These are phyloP conservation scores for Taphrina communis DNA, from an alignment of 1,139 yeast genomes.

Conservation along the genomic window DNA sequence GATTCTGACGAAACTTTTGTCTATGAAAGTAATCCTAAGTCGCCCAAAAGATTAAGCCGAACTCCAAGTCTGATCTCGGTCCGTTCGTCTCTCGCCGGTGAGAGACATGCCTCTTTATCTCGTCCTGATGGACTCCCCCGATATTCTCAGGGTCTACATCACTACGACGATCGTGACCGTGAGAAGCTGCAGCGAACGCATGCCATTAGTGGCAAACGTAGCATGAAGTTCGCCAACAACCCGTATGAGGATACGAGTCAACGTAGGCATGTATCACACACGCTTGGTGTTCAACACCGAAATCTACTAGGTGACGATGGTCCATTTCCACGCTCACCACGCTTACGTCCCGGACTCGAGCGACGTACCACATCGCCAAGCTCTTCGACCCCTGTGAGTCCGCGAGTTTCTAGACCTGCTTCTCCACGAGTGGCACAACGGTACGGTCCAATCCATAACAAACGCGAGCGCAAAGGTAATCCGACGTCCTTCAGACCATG, in stretches of 20 bases:
- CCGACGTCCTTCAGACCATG: conserved; percentile 30
- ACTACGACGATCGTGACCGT: conserved; percentile 26
- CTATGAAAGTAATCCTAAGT: conserved; percentile 60
- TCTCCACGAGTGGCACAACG: conserved; percentile 20
- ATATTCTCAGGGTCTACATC: conserved; percentile 13
- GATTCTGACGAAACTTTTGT: conserved; percentile 95
- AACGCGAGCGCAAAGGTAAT: conserved; percentile 24
- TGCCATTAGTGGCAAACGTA: conserved; percentile 41
- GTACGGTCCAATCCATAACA: conserved; percentile 7
- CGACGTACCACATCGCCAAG: conserved; percentile 24
- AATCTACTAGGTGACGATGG: conserved; percentile 18
- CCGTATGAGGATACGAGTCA: conserved; percentile 25
- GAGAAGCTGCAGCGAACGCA: conserved; percentile 30
- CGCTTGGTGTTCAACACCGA: conserved; percentile 20
- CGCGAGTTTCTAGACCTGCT: conserved; percentile 20
- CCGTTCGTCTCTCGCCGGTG: conserved; percentile 5
- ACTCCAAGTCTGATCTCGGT: conserved; percentile 23
- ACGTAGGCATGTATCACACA: conserved; percentile 36
- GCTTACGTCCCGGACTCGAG: conserved; percentile 34
- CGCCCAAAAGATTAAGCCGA: conserved; percentile 30
- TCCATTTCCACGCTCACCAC: conserved; percentile 23
- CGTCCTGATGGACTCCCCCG: conserved; percentile 5
- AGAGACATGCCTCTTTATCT: conserved; percentile 11
- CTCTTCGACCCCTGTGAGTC: conserved; percentile 23
- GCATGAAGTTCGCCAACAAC: conserved; percentile 42